Evolutionary conservation across 2,329 filamentous ascomycete genomes (phyloP).

Genomic region (Volutella citrinella): DNA sequence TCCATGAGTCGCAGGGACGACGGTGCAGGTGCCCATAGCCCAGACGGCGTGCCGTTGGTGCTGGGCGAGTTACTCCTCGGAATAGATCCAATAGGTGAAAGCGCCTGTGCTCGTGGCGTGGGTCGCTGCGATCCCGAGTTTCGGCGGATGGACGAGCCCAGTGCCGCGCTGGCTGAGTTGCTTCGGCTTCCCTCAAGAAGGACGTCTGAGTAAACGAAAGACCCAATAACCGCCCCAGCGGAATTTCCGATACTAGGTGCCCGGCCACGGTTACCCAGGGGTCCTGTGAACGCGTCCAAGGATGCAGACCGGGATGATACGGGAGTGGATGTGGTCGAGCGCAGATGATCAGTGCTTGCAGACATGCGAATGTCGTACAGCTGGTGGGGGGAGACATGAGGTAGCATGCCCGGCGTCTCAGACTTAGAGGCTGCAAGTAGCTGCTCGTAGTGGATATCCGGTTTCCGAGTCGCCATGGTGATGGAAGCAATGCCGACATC

Average conservation of each 20-base stretch:
- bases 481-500: slow-evolving; percentile 89
- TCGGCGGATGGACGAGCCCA: slow-evolving; percentile 26
- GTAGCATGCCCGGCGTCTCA: slow-evolving; percentile 20
- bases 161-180: slow-evolving; percentile 41
- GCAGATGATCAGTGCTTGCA: slow-evolving; percentile 73
- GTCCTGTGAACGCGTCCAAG: slow-evolving; percentile 24
- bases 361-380: slow-evolving; percentile 72
- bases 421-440: slow-evolving; percentile 27
- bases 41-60: slow-evolving; percentile 19
- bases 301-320: slow-evolving; percentile 29
- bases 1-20: slow-evolving; percentile 43
- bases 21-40: slow-evolving; percentile 33
- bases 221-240: slow-evolving; percentile 27
- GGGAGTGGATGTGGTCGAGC: slow-evolving; percentile 38
- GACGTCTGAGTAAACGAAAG: slow-evolving; percentile 40
- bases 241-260: slow-evolving; percentile 21
- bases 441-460: slow-evolving; percentile 36
- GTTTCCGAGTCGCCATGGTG: slow-evolving; percentile 76
- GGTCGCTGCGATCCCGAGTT: slow-evolving; percentile 28
- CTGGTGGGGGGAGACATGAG: slow-evolving; percentile 49
- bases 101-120: slow-evolving; percentile 14
- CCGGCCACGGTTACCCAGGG: slow-evolving; percentile 18
- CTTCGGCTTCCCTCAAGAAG: slow-evolving; percentile 41
- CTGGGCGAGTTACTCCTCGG: slow-evolving; percentile 20
- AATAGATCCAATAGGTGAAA: slow-evolving; percentile 14